phyloP scores from a whole-genome alignment of 331 rosid species.

The Malus hybrid region DNA sequence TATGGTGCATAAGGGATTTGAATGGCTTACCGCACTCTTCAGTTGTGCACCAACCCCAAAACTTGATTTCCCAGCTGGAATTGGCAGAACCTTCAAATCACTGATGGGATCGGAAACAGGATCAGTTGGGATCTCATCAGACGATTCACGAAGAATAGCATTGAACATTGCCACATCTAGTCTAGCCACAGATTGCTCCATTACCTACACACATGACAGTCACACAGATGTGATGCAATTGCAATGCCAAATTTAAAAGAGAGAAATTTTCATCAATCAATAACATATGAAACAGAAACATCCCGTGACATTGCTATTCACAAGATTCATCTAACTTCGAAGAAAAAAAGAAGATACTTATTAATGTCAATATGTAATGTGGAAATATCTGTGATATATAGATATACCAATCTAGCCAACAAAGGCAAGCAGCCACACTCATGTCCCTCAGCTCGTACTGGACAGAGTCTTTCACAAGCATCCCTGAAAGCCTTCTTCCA shows the following conservation, averaged over 20 bases:
- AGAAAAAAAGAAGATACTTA: neutral
- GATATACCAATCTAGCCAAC: constrained; percentile 75
- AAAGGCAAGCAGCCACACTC: constrained; percentile 94
- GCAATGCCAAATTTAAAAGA: constrained; percentile 9
- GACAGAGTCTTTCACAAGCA: constrained; percentile 86
- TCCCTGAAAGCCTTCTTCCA: constrained; percentile 93
- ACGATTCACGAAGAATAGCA: constrained; percentile 94
- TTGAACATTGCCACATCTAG: constrained; percentile 97
- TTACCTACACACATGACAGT: constrained; percentile 41
- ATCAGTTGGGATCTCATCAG: constrained; percentile 84
- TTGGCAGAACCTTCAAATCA: constrained; percentile 78
- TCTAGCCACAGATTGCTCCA: constrained; percentile 99
- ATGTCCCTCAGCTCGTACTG: constrained; percentile 91
- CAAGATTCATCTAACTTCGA: neutral
- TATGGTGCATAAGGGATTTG: neutral
- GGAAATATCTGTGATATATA: neutral
- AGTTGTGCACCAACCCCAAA: constrained; percentile 97
- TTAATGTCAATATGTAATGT: neutral
- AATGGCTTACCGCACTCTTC: constrained; percentile 71
- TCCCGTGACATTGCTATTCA: neutral
- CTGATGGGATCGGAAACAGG: constrained; percentile 95
- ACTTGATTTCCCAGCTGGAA: constrained; percentile 71
- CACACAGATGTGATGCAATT: neutral
- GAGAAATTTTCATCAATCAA: neutral
- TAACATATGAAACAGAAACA: neutral